These are phyloP conservation scores for Chionographis japonica DNA, from an alignment of 106 monocot genomes.

Conservation along the genomic window DNA sequence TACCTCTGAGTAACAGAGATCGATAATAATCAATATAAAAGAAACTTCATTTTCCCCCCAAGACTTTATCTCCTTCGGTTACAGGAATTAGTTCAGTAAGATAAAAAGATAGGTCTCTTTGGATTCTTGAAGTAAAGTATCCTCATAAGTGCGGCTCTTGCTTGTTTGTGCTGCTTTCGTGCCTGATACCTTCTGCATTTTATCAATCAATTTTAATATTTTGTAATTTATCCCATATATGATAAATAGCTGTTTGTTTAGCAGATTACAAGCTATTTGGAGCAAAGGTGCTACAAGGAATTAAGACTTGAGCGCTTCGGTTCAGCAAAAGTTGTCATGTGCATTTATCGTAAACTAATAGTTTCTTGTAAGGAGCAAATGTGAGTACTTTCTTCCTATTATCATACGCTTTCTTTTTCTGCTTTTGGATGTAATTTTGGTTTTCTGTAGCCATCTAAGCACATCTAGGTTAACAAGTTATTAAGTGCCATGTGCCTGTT, in stretches of 20 bases:
- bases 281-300: constrained; percentile 95
- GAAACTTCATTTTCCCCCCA: no score
- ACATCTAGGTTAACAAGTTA: no score
- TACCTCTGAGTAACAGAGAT: no score
- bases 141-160: background rate
- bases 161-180: background rate
- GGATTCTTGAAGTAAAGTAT: no score
- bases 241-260: background rate
- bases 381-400: constrained; percentile 43
- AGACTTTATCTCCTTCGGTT: no score
- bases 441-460: no score
- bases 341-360: constrained; percentile 76
- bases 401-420: background rate
- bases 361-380: constrained; percentile 89
- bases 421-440: background rate
- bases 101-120: background rate
- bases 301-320: constrained; percentile 77
- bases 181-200: background rate
- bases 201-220: background rate
- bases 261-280: constrained; percentile 85
- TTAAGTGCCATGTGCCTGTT: no score
- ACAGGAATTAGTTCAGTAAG: background rate
- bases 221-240: background rate
- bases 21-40: no score
- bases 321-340: constrained; percentile 68